A percentile compares a stretch with the other conserved stretches of the same genome.
phyloP scores from a whole-genome alignment of 441 rosid genomes.

The Pelargonium australe region DNA sequence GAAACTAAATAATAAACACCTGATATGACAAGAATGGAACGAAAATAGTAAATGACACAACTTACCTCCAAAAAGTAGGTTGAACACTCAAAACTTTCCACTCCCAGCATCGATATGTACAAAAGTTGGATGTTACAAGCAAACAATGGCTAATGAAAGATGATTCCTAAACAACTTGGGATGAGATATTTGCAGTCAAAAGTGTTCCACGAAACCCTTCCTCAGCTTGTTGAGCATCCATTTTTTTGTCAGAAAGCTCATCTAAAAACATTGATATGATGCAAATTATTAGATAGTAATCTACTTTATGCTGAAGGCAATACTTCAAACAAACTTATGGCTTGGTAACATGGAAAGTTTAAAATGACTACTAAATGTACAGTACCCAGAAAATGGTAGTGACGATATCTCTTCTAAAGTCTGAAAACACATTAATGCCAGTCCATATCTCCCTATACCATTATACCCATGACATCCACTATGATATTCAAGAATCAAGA shows the following conservation, averaged over 20 bases:
- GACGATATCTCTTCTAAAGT: not conserved
- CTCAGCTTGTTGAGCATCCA: constrained; percentile 51
- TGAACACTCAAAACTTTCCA: constrained; percentile 14
- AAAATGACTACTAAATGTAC: not conserved
- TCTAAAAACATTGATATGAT: constrained; percentile 41
- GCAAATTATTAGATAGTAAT: constrained; percentile 13
- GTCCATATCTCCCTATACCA: not conserved
- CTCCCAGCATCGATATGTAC: constrained; percentile 31
- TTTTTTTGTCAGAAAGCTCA: constrained; percentile 70
- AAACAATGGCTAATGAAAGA: constrained; percentile 12
- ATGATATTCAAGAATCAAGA: not conserved
- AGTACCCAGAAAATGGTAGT: not conserved
- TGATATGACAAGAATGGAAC: not conserved
- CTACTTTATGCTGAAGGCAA: constrained; percentile 11
- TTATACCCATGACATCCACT: not conserved
- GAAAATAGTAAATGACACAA: constrained; percentile 2
- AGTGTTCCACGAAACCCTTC: constrained; percentile 92
- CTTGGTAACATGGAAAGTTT: not conserved
- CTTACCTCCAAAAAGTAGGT: constrained; percentile 29
- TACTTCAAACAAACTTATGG: not conserved
- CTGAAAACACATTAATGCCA: not conserved
- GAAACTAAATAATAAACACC: not conserved
- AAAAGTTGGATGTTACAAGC: constrained; percentile 18
- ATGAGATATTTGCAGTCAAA: constrained; percentile 58
- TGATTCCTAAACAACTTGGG: constrained; percentile 48